phyloP scores from a whole-genome alignment of 2,329 filamentous ascomycete species.

The Cercospora berteroae region DNA sequence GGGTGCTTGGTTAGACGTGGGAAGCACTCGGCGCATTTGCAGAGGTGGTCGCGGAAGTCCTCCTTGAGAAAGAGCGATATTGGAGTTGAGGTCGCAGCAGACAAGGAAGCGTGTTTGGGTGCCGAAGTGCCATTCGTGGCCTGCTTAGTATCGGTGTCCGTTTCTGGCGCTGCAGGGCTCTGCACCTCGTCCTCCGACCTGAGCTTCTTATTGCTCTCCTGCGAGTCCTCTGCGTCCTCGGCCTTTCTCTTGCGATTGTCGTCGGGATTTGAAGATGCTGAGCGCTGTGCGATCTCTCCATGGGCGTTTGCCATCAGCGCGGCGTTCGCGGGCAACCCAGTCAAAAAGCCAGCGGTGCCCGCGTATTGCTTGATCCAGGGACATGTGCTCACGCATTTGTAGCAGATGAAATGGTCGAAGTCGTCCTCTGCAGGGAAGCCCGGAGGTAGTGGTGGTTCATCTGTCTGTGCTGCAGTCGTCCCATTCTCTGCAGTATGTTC shows the following conservation, averaged over 20 bases:
- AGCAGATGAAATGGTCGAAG: slow-evolving; percentile 89
- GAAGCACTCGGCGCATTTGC: slow-evolving; percentile 80
- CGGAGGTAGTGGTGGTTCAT: slow-evolving; percentile 67
- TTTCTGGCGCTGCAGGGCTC: background rate
- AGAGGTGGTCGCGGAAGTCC: slow-evolving; percentile 77
- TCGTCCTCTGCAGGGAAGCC: slow-evolving; percentile 87
- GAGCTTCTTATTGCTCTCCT: slow-evolving; percentile 32
- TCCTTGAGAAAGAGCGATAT: slow-evolving; percentile 82
- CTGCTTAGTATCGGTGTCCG: background rate
- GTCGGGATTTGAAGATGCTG: background rate
- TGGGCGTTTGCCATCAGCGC: background rate
- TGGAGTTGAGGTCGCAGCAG: slow-evolving; percentile 52
- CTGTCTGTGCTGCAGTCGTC: slow-evolving; percentile 54
- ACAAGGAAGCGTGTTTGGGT: slow-evolving; percentile 48
- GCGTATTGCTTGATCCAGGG: slow-evolving; percentile 93
- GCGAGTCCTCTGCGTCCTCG: slow-evolving; percentile 35
- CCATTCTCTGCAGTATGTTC: slow-evolving; percentile 23
- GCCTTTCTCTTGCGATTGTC: slow-evolving; percentile 47
- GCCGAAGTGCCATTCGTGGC: background rate
- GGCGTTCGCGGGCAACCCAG: slow-evolving; percentile 58
- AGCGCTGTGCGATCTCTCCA: background rate
- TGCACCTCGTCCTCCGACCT: slow-evolving; percentile 23
- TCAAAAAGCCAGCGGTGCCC: slow-evolving; percentile 73
- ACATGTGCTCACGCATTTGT: slow-evolving; percentile 83
- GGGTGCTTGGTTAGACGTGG: slow-evolving; percentile 66